Evolutionary conservation across 2,329 filamentous ascomycete species (phyloP), one percentile per base, ranked within the genome.

Genomic region (Neopestalotiopsis sp.): DNA sequence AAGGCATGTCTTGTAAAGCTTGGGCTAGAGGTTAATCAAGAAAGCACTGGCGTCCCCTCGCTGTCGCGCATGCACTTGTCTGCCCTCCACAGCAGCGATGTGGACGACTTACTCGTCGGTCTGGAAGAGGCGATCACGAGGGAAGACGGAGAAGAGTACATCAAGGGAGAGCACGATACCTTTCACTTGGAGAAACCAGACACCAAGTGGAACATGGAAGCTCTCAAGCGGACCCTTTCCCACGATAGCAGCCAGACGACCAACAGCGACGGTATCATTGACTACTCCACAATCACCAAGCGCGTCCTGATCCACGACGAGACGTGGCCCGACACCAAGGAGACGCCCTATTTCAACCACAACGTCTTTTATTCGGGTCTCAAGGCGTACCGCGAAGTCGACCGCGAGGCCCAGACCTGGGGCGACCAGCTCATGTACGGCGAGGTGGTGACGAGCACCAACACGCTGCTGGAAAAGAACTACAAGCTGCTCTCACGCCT

Each of bases 391-490:
- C 89, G 92, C 34, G 78, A 78, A 5, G 86, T 87, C 62, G 85
- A 87, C 1, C 80, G 81, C 40, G 86, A 89, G 61, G 86, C 89
- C 0, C 83, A 88, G 3, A 82, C 88, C 30, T 98, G 97, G 85
- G 96, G 96, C 4, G 88, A 90, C 65, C 83, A 88, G 65, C 80
- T 99, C 3, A 84, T 98, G 72, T 98, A 98, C 76, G 95, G 92
- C 66, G 94, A 98, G 79, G 94, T 97, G 6, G 87, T 98, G 17
- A 98, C 95, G 2, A 97, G 94, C 78, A 99, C 96, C 34, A 97
- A 95, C 81, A 97, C 95, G 0, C 85, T 98, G 5, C 86, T 98
- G 6, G 96, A 98, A 76, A 97, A 96, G 75, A 99, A 99, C 77
- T 88, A 90, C 0, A 89, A 90, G 38, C 84, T 98, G 30, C 88